These are phyloP conservation scores for Bipolaris bicolor DNA, from an alignment of 2,329 filamentous ascomycete species.

Conservation along the genomic window DNA sequence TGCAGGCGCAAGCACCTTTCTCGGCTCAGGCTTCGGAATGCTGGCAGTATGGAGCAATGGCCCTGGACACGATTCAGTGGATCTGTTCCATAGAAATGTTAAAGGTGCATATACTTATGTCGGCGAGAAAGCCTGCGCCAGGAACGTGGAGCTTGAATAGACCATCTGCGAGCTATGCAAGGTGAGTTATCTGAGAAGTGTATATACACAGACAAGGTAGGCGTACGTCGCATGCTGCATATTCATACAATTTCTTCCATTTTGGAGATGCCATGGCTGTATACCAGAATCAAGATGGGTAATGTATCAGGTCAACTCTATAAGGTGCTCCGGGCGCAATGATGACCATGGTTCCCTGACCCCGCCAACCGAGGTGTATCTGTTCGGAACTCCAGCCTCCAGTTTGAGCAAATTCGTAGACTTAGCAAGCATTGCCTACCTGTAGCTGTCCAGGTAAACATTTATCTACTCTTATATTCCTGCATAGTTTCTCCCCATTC, in stretches of 20 bases:
- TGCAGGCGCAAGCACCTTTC: conserved; percentile 58
- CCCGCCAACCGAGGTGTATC: conserved; percentile 16
- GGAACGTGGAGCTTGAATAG: conserved; percentile 72
- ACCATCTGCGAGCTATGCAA: conserved; percentile 64
- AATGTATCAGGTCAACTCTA: background rate
- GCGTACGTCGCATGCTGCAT: conserved; percentile 45
- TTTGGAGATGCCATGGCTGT: conserved; percentile 32
- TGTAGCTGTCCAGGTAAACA: background rate
- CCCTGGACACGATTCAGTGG: conserved; percentile 19
- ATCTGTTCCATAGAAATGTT: background rate
- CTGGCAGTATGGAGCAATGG: conserved; percentile 34
- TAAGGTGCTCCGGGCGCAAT: background rate
- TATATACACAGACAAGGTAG: background rate
- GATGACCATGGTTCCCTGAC: conserved; percentile 5
- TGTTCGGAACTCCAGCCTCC: background rate
- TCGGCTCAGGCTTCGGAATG: conserved; percentile 22
- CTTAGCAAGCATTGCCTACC: background rate
- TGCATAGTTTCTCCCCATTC: background rate
- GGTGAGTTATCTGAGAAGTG: conserved; percentile 16
- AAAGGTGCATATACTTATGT: conserved; percentile 59
- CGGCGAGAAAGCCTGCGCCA: conserved; percentile 69
- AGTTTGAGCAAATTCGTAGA: background rate
- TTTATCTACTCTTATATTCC: background rate
- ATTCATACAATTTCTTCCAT: conserved; percentile 42
- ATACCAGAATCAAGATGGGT: background rate